Base-by-base conservation (phyloP, 1,284 basidiomycete genomes). In the Tilletia indica region DNA sequence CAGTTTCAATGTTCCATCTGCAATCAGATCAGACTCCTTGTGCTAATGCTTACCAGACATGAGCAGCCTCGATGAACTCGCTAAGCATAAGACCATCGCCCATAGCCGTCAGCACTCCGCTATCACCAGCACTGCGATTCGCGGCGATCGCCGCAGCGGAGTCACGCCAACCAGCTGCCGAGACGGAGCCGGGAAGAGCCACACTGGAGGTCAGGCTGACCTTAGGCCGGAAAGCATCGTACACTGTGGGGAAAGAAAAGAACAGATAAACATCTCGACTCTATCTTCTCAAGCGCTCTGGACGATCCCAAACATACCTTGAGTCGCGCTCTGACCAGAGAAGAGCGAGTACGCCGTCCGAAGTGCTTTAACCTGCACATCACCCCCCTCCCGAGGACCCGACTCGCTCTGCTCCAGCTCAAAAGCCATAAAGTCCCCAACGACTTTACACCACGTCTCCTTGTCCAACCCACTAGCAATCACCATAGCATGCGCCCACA, bases 401-500 rank as follows among this genome's bases (percentile, higher is more conserved):
- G 14, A 45, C 42, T 45, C 42, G 14, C 42, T 14, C 6, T 45
- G 83, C 6, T 88, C 88, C 6, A 99, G 86, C 82, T 98, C 97
- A 31, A 89, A 88, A 51, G 89, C 88, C 49, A 96, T 86, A 81
- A 99, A 99, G 74, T 94, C 92, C 49, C 88, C 89, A 0, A 96
- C 93, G 4, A 91, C 91, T 74, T 94, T 92, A 82, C 92, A 92
- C 93, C 94, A 98, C 4, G 93, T 89, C 45, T 96, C 93, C 78
- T 92, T 93, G 83, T 96, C 96, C 68, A 98, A 89, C 70, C 92
- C 92, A 81, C 93, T 95, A 8, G 97, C 91, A 74, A 99, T 95
- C 66, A 98, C 87, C 88, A 99, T 90, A 0, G 97, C 97, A 84
- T 99, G 97, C 0, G 93, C 90, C 94, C 95, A 99, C 75, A 99